A percentile compares a stretch with the other conserved stretches of the same genome.
Evolutionary conservation across 2,329 filamentous ascomycete species (phyloP).

Genomic region (Colletotrichum acutatum): DNA sequence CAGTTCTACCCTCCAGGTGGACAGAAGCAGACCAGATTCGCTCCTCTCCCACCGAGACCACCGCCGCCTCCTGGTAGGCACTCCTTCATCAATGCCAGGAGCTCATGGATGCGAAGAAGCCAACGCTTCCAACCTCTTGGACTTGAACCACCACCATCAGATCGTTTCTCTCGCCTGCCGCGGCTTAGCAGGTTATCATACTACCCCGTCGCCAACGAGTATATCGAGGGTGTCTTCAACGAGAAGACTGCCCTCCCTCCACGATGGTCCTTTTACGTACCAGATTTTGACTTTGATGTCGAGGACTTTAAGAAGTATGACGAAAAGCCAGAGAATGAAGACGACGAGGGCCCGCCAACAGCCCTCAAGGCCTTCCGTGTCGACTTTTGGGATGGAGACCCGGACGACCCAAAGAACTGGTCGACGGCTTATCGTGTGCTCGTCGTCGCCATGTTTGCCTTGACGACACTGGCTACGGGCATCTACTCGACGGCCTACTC

Average conservation of each 20-base stretch:
- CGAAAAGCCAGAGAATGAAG: background rate
- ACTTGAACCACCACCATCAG: background rate
- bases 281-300: constrained; percentile 37
- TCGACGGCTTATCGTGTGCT: constrained; percentile 15
- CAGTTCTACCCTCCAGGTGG: constrained; percentile 6
- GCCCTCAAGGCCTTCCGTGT: constrained; percentile 60
- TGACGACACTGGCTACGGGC: constrained; percentile 28
- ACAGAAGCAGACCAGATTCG: constrained; percentile 33
- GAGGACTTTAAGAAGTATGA: constrained; percentile 28
- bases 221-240: constrained; percentile 37
- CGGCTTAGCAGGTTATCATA: constrained; percentile 31
- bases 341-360: background rate
- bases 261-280: constrained; percentile 36
- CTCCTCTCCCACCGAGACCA: constrained; percentile 25
- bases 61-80: constrained; percentile 10
- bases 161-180: constrained; percentile 12
- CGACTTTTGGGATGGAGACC: constrained; percentile 66
- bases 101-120: constrained; percentile 33
- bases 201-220: constrained; percentile 34
- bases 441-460: constrained; percentile 29
- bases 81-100: constrained; percentile 20
- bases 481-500: constrained; percentile 31
- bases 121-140: constrained; percentile 9
- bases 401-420: constrained; percentile 57
- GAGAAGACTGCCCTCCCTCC: constrained; percentile 35